Evolutionary conservation across 1,284 basidiomycete species (phyloP).

Genomic region (Phylloboletellus chloephorus): DNA sequence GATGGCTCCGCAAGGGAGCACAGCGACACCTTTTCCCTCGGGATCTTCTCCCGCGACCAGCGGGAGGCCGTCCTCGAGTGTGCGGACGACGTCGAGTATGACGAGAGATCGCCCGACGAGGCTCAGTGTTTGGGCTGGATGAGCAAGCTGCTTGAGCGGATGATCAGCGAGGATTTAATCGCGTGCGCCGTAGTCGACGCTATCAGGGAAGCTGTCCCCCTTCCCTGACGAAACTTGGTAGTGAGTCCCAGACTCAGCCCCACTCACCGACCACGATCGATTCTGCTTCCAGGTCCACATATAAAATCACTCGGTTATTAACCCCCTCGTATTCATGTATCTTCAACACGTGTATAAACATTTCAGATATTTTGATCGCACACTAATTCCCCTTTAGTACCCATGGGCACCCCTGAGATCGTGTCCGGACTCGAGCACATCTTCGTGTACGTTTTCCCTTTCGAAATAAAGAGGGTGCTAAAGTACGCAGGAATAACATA

Average conservation of each 20-base stretch:
- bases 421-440: constrained; percentile 20
- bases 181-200: constrained; percentile 9
- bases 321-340: too few species aligned
- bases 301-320: too few species aligned
- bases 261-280: constrained; percentile 2
- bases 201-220: constrained; percentile 13
- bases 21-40: constrained; percentile 15
- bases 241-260: constrained; percentile 9
- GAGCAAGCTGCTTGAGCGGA: constrained; percentile 17
- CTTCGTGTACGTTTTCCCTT: not conserved
- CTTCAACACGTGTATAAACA: too few species aligned
- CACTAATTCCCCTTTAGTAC: constrained; percentile 9
- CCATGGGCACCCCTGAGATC: constrained; percentile 18
- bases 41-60: constrained; percentile 21
- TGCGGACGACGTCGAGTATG: constrained; percentile 26
- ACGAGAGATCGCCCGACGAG: constrained; percentile 4
- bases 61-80: constrained; percentile 24
- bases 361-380: too few species aligned
- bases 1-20: constrained; percentile 11
- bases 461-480: too few species aligned
- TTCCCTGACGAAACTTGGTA: constrained; percentile 6
- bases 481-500: too few species aligned
- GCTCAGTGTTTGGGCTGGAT: constrained; percentile 19
- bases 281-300: not conserved
- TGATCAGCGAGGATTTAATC: constrained; percentile 15